Percentiles rank a stretch among this genome's conserved stretches.
Evolutionary conservation across 164 flowering plant genomes (phyloP).

Genomic region (Liquidambar formosana): DNA sequence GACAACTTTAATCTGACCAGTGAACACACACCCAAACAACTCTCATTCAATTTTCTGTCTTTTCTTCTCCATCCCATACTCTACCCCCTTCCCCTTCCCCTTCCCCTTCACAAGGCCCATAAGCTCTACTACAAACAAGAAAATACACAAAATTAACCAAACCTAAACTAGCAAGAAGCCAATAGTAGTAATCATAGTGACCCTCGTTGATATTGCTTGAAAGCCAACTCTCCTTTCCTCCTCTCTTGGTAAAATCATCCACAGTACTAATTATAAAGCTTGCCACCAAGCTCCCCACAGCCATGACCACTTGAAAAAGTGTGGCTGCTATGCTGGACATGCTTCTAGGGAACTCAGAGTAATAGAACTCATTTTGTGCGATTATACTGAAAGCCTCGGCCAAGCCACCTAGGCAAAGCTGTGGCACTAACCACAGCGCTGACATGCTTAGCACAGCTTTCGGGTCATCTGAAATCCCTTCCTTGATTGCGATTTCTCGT

Average conservation of each 20-base stretch:
- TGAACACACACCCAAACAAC: neutral
- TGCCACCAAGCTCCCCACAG: constrained; percentile 28
- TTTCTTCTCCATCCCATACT: neutral
- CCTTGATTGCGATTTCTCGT: constrained; percentile 13
- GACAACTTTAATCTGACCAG: too few relatives aligned
- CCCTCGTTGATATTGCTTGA: constrained; percentile 26
- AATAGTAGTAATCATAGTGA: constrained; percentile 29
- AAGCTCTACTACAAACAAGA: constrained; percentile 24
- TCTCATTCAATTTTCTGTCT: neutral
- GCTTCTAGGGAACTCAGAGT: constrained; percentile 40
- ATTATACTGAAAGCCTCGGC: constrained; percentile 41
- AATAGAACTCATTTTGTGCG: constrained; percentile 43
- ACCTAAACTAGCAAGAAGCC: constrained; percentile 23
- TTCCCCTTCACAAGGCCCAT: constrained; percentile 12
- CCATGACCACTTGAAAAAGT: constrained; percentile 23
- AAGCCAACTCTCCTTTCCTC: constrained; percentile 29
- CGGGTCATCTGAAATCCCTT: constrained; percentile 10
- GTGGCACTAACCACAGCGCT: constrained; percentile 43
- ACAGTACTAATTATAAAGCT: constrained; percentile 24
- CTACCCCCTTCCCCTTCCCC: neutral
- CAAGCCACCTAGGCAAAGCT: constrained; percentile 29
- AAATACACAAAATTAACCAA: constrained; percentile 23
- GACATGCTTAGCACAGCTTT: constrained; percentile 22
- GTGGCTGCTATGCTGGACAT: constrained; percentile 48
- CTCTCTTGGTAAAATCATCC: constrained; percentile 3